These are phyloP conservation scores for Ceratocystis huliohia DNA, from an alignment of 2,329 filamentous ascomycete genomes.

Conservation along the genomic window DNA sequence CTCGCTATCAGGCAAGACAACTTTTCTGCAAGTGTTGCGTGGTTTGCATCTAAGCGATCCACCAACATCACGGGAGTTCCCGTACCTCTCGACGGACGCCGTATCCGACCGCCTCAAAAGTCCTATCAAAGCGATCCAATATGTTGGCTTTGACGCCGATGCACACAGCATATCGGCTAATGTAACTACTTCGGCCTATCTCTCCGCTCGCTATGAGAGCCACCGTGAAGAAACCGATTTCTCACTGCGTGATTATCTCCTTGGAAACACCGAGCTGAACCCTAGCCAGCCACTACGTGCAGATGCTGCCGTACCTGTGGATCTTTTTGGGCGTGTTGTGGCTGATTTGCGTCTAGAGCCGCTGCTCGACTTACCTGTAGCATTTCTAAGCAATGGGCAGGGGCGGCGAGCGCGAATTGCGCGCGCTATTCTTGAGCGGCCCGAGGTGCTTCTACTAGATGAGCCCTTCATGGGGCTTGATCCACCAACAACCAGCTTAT, in stretches of 20 bases:
- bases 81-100: constrained; percentile 55
- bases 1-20: constrained; percentile 66
- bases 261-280: constrained; percentile 74
- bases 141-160: constrained; percentile 81
- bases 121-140: constrained; percentile 59
- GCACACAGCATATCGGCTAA: constrained; percentile 41
- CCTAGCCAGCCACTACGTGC: constrained; percentile 38
- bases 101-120: constrained; percentile 44
- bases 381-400: constrained; percentile 88
- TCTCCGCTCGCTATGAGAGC: constrained; percentile 85
- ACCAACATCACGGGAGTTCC: constrained; percentile 62
- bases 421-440: constrained; percentile 63
- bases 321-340: constrained; percentile 50
- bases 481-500: constrained; percentile 59
- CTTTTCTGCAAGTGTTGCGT: constrained; percentile 64
- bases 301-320: constrained; percentile 36
- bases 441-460: constrained; percentile 74
- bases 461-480: constrained; percentile 96
- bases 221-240: constrained; percentile 78
- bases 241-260: constrained; percentile 66
- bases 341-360: constrained; percentile 54
- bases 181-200: constrained; percentile 60
- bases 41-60: constrained; percentile 67
- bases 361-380: constrained; percentile 68
- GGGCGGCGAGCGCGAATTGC: constrained; percentile 78